These are phyloP conservation scores for Singerocomus inundabilis DNA, from an alignment of 1,284 basidiomycete species.

Conservation along the genomic window DNA sequence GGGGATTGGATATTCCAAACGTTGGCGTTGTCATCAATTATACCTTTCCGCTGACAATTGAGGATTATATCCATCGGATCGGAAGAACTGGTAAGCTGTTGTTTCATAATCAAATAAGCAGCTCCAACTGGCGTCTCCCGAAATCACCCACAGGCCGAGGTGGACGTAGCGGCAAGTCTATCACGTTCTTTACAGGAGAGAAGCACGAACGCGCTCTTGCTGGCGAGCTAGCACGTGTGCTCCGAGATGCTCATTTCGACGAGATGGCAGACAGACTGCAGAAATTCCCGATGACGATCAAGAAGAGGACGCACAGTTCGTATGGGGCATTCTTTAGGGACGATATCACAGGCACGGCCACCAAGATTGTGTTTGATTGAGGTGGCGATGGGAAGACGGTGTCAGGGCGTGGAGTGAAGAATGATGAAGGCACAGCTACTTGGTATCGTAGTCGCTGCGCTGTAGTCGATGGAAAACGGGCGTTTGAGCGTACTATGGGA, in stretches of 20 bases:
- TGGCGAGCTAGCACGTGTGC: slow-evolving; percentile 90
- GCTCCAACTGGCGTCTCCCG: neutral
- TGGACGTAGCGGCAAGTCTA: slow-evolving; percentile 86
- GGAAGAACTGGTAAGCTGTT: slow-evolving; percentile 76
- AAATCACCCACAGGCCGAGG: slow-evolving; percentile 68
- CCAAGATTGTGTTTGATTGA: slow-evolving; percentile 80
- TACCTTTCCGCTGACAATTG: slow-evolving; percentile 95
- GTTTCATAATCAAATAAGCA: neutral
- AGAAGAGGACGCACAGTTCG: slow-evolving; percentile 88
- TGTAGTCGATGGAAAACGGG: slow-evolving; percentile 13
- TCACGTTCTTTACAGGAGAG: slow-evolving; percentile 96
- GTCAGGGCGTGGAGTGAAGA: neutral
- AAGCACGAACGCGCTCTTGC: slow-evolving; percentile 85
- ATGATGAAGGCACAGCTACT: neutral
- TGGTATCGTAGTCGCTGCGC: neutral
- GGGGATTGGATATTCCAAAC: slow-evolving; percentile 96
- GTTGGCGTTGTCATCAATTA: slow-evolving; percentile 93
- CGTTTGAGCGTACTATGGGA: neutral
- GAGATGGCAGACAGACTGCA: slow-evolving; percentile 66
- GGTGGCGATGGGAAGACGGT: neutral
- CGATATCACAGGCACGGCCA: slow-evolving; percentile 75
- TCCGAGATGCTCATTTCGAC: slow-evolving; percentile 85
- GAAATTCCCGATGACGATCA: slow-evolving; percentile 95
- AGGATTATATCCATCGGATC: slow-evolving; percentile 97
- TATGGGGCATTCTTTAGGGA: slow-evolving; percentile 87